Percentiles rank a stretch among this genome's conserved stretches.
phyloP scores from a whole-genome alignment of 768 basidiomycete genomes.

The Cyathus striatus region DNA sequence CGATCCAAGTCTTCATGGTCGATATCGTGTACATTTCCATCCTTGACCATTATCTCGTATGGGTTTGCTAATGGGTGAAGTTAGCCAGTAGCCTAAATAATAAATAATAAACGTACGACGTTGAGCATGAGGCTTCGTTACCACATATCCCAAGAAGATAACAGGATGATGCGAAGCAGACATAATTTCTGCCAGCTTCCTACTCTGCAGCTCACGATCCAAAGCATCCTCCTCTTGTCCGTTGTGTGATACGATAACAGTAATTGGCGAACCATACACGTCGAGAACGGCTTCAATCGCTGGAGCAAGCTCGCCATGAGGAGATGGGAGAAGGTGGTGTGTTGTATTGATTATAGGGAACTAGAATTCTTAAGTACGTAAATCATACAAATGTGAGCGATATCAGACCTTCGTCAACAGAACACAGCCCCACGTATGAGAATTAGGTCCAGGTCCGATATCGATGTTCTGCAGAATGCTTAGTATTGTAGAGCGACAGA shows the following conservation, averaged over 20 bases:
- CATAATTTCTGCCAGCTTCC: slow-evolving; percentile 78
- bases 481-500: too few relatives aligned
- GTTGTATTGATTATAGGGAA: slow-evolving; percentile 86
- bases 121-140: slow-evolving; percentile 58
- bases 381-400: neutral
- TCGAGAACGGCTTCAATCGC: slow-evolving; percentile 86
- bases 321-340: slow-evolving; percentile 86
- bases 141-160: slow-evolving; percentile 79
- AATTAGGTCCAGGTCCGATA: slow-evolving; percentile 81
- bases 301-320: slow-evolving; percentile 80
- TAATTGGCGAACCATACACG: slow-evolving; percentile 70
- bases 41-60: slow-evolving; percentile 70
- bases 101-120: slow-evolving; percentile 43
- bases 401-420: slow-evolving; percentile 67
- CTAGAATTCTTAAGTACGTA: slow-evolving; percentile 22
- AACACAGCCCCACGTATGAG: slow-evolving; percentile 87
- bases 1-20: slow-evolving; percentile 67
- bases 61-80: slow-evolving; percentile 49
- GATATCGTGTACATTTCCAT: slow-evolving; percentile 77
- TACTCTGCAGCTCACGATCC: slow-evolving; percentile 85
- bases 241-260: slow-evolving; percentile 86
- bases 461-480: slow-evolving; percentile 71
- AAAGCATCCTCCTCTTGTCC: slow-evolving; percentile 90
- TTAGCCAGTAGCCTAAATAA: neutral
- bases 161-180: slow-evolving; percentile 66